Evolutionary conservation across 2,329 filamentous ascomycete species (phyloP), one percentile per base, ranked within the genome.

Genomic region (Penicillium crustosum): DNA sequence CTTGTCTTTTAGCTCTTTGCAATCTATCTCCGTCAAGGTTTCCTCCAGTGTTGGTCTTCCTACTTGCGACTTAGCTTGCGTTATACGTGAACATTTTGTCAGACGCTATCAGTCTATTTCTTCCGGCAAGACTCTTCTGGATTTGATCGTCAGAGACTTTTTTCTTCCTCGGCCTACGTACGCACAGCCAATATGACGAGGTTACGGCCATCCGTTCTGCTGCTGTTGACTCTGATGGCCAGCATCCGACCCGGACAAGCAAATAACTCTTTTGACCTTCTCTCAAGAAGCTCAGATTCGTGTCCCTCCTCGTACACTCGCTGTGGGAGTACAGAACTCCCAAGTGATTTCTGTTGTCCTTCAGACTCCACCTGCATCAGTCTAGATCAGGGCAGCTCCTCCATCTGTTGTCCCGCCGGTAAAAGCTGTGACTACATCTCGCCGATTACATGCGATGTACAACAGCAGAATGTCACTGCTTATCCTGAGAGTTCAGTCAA

Each of bases 371-470:
- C 68, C 39, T 81, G 79, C 60, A 64, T 79, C 49, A 72, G 72
- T 43, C 56, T 80, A 36, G 78, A 80, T 58, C 63, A 70, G 52
- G 71, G 69, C 12, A 77, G 69, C 35, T 76, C 77, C 4, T 77
- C 72, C 29, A 71, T 81, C 25, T 81, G 79, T 66, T 81, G 79
- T 63, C 78, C 78, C n/a, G 66, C 70, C 12, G 77, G 75, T 5
- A 57, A 66, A 27, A 67, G 69, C 49, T 81, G 79, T 61, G 61
- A 68, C 15, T 73, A 69, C 51, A 80, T 81, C 47, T 59, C 70
- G 33, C 70, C 75, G 1, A 78, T 80, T 48, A 68, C 70, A 27
- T 81, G 79, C 69, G 68, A 81, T 56, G 59, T 79, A 4, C 64
- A 70, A 31, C 66, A 68, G 15, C 78, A 80, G 56, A 75, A 81